Base-by-base conservation (phyloP, 1,284 basidiomycete species). In the Trichosporon sp. region DNA sequence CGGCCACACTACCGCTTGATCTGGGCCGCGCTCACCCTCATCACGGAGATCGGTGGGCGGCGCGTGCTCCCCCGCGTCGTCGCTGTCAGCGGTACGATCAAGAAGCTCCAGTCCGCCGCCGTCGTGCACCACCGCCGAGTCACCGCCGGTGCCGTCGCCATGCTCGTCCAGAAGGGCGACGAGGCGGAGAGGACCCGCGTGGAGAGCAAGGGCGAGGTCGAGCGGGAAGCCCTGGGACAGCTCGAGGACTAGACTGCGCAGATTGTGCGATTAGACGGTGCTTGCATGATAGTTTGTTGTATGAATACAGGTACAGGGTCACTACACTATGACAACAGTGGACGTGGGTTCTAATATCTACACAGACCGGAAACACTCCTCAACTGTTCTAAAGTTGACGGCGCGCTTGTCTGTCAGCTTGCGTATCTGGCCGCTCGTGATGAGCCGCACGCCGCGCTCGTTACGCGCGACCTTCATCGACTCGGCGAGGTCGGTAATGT, bases 71-170 rank as follows among this genome's bases (percentile, higher is more conserved):
- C 80, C 9, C 68, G 81, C 7, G 80, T 83, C 18, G 44, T 83
- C 0, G 80, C 75, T 9, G 75, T 83, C 12, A 78, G 77, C 62
- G 81, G 81, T 0, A 83, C 81, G 2, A 79, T 83, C 70, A 77
- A 77, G 68, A 83, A 81, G 66, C 69, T 78, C n/a, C 77, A 80
- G 68, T 75, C 77, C 31, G 67, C 73, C 0, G 80, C 78, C 3
- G 78, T 80, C 47, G 74, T 72, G 18, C 78, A 81, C 70, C 80
- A 83, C 70, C 74, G 81, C 2, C 65, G 70, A 12, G 71, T 79
- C 15, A 75, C 77, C 1, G 62, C 65, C 25, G 68, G 65, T 74
- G 69, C 68, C 74, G 68, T 74, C 3, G 74, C 74, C 23, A 69
- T 65, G 1, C 47, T 75, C 31, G 64, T 72, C 9, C 67, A 62